Conservation (phyloP, 2,329 filamentous ascomycete species). For the Massarina eburnea region DNA sequence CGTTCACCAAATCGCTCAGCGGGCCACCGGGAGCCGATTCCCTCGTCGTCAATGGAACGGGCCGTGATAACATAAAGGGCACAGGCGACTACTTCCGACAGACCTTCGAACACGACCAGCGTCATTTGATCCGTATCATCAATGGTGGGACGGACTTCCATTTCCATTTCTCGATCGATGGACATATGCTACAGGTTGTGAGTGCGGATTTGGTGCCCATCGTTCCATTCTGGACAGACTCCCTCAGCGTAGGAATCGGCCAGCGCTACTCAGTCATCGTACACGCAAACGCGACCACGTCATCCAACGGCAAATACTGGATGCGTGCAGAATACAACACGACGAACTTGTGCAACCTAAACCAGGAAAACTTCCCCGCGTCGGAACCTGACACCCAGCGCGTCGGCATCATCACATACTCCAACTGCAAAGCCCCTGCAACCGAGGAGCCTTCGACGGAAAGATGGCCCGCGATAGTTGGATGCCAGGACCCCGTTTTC, state of each 20-base stretch:
- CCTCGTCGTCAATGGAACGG: constrained; percentile 18
- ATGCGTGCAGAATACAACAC: constrained; percentile 38
- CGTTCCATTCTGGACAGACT: constrained; percentile 37
- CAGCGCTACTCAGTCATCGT: constrained; percentile 50
- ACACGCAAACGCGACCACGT: constrained; percentile 38
- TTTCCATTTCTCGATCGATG: constrained; percentile 41
- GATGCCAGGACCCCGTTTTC: constrained; percentile 15
- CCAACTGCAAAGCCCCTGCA: background rate
- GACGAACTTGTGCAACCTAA: constrained; percentile 6
- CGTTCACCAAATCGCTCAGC: constrained; percentile 10
- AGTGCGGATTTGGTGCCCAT: constrained; percentile 37
- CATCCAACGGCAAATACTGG: constrained; percentile 44
- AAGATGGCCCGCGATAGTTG: constrained; percentile 7
- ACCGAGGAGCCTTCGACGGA: constrained; percentile 9
- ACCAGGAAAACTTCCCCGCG: constrained; percentile 2
- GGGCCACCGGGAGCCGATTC: constrained; percentile 10
- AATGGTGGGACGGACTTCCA: constrained; percentile 20
- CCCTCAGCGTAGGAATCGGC: constrained; percentile 42
- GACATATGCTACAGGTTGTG: constrained; percentile 42
- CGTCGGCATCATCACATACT: constrained; percentile 23
- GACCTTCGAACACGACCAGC: constrained; percentile 31
- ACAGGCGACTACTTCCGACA: constrained; percentile 14
- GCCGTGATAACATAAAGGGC: constrained; percentile 9
- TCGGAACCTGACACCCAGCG: constrained; percentile 7
- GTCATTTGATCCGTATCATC: constrained; percentile 22